Percentiles rank a stretch among this genome's conserved stretches.
phyloP scores from a whole-genome alignment of 1,284 basidiomycete genomes.

The Prillingera fragicola region DNA sequence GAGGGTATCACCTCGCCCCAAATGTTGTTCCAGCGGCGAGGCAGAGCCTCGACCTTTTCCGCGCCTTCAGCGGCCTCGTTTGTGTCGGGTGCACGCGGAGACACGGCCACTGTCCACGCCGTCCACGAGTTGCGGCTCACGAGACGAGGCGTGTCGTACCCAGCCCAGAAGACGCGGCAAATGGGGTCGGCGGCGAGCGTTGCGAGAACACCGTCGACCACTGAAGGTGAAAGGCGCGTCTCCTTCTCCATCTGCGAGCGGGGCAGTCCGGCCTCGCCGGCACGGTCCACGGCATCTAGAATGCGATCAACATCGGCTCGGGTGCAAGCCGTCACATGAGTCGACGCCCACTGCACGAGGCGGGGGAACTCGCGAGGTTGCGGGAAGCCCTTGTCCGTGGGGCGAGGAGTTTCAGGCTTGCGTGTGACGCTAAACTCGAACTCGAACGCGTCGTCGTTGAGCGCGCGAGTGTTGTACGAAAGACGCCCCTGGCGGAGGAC shows the following conservation, averaged over 20 bases:
- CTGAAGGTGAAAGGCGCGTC: conserved; percentile 4
- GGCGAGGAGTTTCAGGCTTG: neutral
- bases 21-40: conserved; percentile 61
- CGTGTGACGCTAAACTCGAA: conserved; percentile 25
- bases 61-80: neutral
- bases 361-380: conserved; percentile 6
- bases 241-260: conserved; percentile 9
- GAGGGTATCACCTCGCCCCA: conserved; percentile 57
- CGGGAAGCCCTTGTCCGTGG: neutral
- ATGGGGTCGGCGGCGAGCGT: conserved; percentile 14
- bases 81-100: neutral
- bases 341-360: conserved; percentile 1
- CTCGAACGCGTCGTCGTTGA: conserved; percentile 40
- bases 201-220: conserved; percentile 17
- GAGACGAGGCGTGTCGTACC: conserved; percentile 56
- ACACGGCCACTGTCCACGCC: conserved; percentile 55
- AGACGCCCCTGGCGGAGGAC: conserved; percentile 18
- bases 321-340: neutral
- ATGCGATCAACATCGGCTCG: conserved; percentile 2
- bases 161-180: conserved; percentile 63
- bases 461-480: conserved; percentile 36
- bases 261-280: conserved; percentile 23
- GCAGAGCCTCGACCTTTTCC: neutral
- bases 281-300: conserved; percentile 13
- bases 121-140: conserved; percentile 53